Evolutionary conservation across 805 yeast species (phyloP).

Genomic region (Citeromyces nyonsensis): DNA sequence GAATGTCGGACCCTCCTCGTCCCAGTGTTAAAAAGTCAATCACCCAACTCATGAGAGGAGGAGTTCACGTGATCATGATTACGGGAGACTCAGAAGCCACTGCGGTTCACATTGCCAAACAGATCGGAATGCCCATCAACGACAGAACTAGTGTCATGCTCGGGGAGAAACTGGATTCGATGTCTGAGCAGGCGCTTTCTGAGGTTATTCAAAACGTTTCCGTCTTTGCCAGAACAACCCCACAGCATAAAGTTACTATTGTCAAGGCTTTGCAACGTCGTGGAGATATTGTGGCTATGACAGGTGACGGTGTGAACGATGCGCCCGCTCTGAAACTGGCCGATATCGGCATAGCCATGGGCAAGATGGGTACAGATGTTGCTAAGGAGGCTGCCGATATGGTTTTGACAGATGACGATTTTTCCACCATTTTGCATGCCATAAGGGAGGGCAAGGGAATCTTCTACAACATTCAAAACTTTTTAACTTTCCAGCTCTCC

Average conservation of each 20-base stretch:
- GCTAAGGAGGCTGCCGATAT: constrained; percentile 98
- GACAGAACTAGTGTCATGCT: constrained; percentile 57
- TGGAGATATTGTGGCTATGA: constrained; percentile 96
- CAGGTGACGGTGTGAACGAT: constrained; percentile 99
- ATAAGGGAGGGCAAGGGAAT: constrained; percentile 97
- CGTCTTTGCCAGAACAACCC: constrained; percentile 89
- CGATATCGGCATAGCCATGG: constrained; percentile 98
- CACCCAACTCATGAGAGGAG: constrained; percentile 68
- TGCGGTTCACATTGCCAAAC: constrained; percentile 71
- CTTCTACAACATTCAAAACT: constrained; percentile 88
- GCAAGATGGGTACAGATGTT: constrained; percentile 95
- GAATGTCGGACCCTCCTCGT: constrained; percentile 98
- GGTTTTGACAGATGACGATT: constrained; percentile 94
- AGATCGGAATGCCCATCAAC: constrained; percentile 79
- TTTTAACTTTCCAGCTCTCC: constrained; percentile 87
- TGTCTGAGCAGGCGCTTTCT: constrained; percentile 60
- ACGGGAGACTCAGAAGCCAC: constrained; percentile 91
- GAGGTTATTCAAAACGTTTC: constrained; percentile 70
- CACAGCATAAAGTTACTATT: constrained; percentile 83
- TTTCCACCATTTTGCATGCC: constrained; percentile 84
- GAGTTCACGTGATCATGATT: constrained; percentile 96
- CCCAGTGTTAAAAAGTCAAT: constrained; percentile 69
- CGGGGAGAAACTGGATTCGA: constrained; percentile 68
- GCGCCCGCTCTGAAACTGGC: constrained; percentile 96
- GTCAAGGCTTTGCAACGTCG: constrained; percentile 80